A percentile compares a stretch with the other conserved stretches of the same genome.
These are phyloP conservation scores for Dalbergia cultrata DNA, from an alignment of 306 rosid species.

Conservation along the genomic window DNA sequence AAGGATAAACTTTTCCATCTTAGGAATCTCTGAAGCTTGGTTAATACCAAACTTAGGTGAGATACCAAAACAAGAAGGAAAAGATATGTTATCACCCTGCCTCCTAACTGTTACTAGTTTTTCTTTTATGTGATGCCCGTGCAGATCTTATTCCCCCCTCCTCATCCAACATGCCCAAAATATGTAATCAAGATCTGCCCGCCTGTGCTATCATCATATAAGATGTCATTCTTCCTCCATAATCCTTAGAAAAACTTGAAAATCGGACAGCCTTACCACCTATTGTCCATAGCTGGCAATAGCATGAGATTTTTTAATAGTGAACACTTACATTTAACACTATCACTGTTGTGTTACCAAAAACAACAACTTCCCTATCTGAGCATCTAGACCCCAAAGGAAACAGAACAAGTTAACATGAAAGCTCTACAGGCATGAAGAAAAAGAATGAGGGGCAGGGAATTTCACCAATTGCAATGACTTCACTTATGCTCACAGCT, in stretches of 20 bases:
- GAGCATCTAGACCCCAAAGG: constrained; percentile 18
- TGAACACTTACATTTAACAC: neutral
- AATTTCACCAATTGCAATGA: constrained; percentile 22
- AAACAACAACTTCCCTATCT: constrained; percentile 2
- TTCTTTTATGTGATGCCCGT: constrained; percentile 3
- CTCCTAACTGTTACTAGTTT: constrained; percentile 9
- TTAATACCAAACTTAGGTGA: constrained; percentile 17
- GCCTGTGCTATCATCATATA: constrained; percentile 29
- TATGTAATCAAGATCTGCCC: neutral
- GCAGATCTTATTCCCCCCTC: neutral
- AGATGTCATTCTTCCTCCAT: constrained; percentile 4
- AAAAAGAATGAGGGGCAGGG: neutral
- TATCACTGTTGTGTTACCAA: constrained; percentile 5
- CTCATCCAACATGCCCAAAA: neutral
- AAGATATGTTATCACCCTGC: neutral
- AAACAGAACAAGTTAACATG: constrained; percentile 13
- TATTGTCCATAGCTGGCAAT: neutral
- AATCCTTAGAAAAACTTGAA: neutral
- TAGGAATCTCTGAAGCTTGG: constrained; percentile 10
- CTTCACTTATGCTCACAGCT: neutral
- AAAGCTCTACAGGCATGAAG: neutral
- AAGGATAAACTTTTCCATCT: neutral
- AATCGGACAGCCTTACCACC: constrained; percentile 2
- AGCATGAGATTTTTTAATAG: no score
- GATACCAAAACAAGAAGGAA: constrained; percentile 21